These are phyloP conservation scores for Bryopsis sp. DNA, from an alignment of 139 green algal species.

Conservation along the genomic window DNA sequence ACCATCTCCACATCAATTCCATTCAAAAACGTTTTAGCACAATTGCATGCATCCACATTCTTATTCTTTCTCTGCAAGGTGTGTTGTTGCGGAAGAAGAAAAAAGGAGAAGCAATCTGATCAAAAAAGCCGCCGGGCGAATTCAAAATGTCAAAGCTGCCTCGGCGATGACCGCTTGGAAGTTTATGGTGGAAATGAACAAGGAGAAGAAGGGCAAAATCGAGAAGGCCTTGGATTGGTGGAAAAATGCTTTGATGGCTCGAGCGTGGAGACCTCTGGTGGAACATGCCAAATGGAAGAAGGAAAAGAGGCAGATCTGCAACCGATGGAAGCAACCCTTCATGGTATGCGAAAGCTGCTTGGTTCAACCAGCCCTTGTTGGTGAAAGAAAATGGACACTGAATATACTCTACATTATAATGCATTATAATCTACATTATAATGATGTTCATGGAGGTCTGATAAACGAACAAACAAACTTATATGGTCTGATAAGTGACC, in stretches of 20 bases:
- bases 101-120: constrained; percentile 25
- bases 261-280: constrained; percentile 33
- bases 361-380: too few species aligned
- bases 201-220: constrained; percentile 13
- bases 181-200: constrained; percentile 24
- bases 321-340: constrained; percentile 40
- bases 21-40: background rate
- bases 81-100: background rate
- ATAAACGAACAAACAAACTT: too few species aligned
- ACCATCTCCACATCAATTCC: too few species aligned
- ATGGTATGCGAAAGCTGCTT: constrained; percentile 32
- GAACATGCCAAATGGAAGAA: constrained; percentile 23
- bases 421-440: too few species aligned
- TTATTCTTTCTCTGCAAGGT: background rate
- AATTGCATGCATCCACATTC: background rate
- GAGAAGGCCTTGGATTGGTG: constrained; percentile 22
- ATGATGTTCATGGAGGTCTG: too few species aligned
- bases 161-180: constrained; percentile 41
- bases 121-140: constrained; percentile 26
- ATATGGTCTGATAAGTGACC: too few species aligned
- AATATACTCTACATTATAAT: too few species aligned
- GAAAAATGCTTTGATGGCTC: constrained; percentile 23
- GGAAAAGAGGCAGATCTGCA: constrained; percentile 29
- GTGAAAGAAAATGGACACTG: too few species aligned
- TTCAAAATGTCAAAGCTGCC: constrained; percentile 33